Percentiles rank a stretch among this genome's conserved stretches.
Conservation (phyloP, 2,329 filamentous ascomycete genomes). For the Diaporthe eres region DNA sequence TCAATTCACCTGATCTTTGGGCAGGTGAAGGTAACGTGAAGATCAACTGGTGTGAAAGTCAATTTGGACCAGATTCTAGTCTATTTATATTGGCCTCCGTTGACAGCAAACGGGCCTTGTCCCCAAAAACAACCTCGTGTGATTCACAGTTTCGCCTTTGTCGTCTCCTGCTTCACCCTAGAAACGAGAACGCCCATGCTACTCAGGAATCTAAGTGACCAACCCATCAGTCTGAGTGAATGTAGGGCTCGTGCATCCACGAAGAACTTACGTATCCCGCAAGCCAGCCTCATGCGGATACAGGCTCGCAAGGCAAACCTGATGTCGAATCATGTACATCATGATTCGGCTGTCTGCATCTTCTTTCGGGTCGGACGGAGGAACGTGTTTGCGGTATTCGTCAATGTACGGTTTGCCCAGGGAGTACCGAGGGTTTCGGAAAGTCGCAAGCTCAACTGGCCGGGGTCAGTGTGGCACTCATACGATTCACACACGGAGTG, state of each 20-base stretch:
- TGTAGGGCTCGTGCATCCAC: not conserved
- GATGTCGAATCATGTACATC: not conserved
- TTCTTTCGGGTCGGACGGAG: not conserved
- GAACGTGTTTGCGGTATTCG: not conserved
- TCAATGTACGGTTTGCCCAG: not conserved
- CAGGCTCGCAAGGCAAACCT: constrained; percentile 7
- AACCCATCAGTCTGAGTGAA: not conserved
- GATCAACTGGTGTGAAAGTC: too few relatives aligned
- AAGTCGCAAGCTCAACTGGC: not conserved
- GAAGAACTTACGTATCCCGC: not conserved
- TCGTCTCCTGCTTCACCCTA: too few relatives aligned
- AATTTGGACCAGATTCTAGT: too few relatives aligned
- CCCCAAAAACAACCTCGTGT: too few relatives aligned
- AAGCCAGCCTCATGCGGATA: not conserved
- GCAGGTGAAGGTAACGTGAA: too few relatives aligned
- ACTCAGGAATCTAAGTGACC: not conserved
- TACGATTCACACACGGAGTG: not conserved
- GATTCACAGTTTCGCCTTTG: too few relatives aligned
- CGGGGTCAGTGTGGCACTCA: not conserved
- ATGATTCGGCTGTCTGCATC: not conserved
- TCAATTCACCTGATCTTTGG: too few relatives aligned
- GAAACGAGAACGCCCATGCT: not conserved
- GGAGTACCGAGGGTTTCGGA: not conserved
- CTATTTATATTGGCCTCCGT: too few relatives aligned
- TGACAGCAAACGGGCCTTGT: too few relatives aligned